Percentiles rank a stretch among this genome's conserved stretches.
Conservation (phyloP, 2,329 filamentous ascomycete species). For the Penicillium sclerotiorum region DNA sequence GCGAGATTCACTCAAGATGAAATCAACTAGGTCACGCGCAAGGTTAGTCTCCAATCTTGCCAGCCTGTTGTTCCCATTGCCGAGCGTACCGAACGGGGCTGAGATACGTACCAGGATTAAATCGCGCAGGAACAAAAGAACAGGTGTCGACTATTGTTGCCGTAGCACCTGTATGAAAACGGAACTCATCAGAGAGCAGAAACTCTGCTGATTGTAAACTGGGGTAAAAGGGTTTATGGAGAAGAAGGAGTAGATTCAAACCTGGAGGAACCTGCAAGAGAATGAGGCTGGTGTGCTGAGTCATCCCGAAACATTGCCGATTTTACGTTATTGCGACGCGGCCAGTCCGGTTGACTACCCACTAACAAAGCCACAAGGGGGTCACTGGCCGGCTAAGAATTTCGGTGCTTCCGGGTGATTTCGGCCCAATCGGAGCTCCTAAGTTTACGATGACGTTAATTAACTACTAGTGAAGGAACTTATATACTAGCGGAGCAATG, state of each 20-base stretch:
- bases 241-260: constrained; percentile 20
- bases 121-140: constrained; percentile 21
- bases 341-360: neutral
- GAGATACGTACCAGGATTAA: constrained; percentile 20
- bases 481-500: too few relatives aligned
- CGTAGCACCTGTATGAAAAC: constrained; percentile 43
- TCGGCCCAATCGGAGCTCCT: constrained; percentile 23
- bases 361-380: constrained; percentile 8
- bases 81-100: constrained; percentile 25
- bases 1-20: neutral
- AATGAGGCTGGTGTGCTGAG: constrained; percentile 27
- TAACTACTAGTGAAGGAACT: too few relatives aligned
- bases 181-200: constrained; percentile 45
- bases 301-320: constrained; percentile 26
- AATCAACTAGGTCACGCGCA: constrained; percentile 1
- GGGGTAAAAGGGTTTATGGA: constrained; percentile 13
- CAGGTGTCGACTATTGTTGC: constrained; percentile 46
- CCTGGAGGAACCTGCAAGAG: constrained; percentile 16
- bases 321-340: constrained; percentile 3
- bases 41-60: constrained; percentile 13
- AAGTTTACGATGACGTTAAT: constrained; percentile 17
- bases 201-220: constrained; percentile 31
- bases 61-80: constrained; percentile 23
- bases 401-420: constrained; percentile 27
- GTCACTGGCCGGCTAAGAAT: constrained; percentile 21